Conservation (phyloP, 306 rosid species). For the Mucuna pruriens region DNA sequence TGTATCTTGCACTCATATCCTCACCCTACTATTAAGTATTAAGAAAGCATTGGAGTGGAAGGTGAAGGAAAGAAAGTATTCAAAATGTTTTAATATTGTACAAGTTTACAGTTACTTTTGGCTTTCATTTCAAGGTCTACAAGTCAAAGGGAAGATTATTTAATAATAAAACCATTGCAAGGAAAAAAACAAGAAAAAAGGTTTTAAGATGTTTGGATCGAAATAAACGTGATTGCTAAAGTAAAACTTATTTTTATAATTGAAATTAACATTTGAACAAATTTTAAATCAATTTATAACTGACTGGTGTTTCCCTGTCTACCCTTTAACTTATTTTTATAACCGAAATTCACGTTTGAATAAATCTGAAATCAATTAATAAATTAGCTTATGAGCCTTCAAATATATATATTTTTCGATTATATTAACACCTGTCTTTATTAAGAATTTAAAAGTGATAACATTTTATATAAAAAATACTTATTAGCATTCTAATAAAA, state of each 20-base stretch:
- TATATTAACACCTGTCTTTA: not conserved
- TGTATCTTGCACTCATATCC: not conserved
- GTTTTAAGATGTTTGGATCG: no score
- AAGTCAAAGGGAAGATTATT: not conserved
- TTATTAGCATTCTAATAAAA: not conserved
- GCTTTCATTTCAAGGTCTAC: not conserved
- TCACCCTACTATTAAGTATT: not conserved
- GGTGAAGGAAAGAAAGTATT: not conserved
- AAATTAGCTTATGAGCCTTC: not conserved
- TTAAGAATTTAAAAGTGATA: not conserved
- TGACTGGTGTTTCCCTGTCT: no score
- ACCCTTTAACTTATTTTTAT: not conserved
- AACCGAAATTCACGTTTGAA: not conserved
- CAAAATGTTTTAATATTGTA: not conserved
- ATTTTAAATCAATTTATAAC: not conserved
- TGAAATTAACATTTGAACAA: not conserved
- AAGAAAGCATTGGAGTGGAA: not conserved
- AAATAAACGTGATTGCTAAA: no score
- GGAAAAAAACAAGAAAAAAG: not conserved
- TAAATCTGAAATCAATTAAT: not conserved
- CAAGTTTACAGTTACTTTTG: not conserved
- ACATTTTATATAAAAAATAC: no score
- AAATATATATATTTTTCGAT: not conserved
- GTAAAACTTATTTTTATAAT: not conserved
- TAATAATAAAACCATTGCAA: not conserved